Base-by-base conservation (phyloP, 331 rosid species). In the Quercus tomentella region DNA sequence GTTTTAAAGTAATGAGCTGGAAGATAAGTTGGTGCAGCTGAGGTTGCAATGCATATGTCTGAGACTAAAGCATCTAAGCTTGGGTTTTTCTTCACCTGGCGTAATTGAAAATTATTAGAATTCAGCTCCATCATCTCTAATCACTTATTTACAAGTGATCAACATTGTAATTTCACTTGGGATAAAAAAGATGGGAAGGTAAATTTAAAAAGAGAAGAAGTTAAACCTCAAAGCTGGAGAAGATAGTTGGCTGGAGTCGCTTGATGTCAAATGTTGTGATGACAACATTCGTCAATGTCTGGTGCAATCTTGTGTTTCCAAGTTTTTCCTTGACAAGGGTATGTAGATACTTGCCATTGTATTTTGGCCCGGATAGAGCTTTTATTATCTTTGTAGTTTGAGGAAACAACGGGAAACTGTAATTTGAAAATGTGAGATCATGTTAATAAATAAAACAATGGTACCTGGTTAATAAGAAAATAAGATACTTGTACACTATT, bases 191-290 rank as follows among this genome's bases (percentile, higher is more conserved):
- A 49, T 49, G 1, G 54, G 54, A 12, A 49, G 54, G 17, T 49
- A 14, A 49, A 49, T 49, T 10, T 49, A 49, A 49, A 10, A 14
- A 3, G 17, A 49, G 17, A 49, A 5, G 33, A 30, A 6, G 54
- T 52, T 4, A 7, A 67, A 89, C 92, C 92, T 86, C 80, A 67
- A 85, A 89, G 85, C 62, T 87, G 26, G 93, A 89, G 79, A 87
- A 89, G 81, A 87, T 72, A 41, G 66, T 70, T 1, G 91, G 91
- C 66, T 85, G 89, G 70, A 89, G 89, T 17, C 72, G 81, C 77
- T 87, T 87, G 35, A 89, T 87, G 25, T 87, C 91, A 70, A 89
- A 89, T 25, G 88, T 67, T 22, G 91, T 89, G 73, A 87, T 85
- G 21, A 89, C 79, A 30, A 89, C 85, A 18, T 87, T 89, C 4